Evolutionary conservation across 805 yeast genomes (phyloP), one percentile per base, ranked within the genome.

Genomic region (Teunomyces barrocoloradensis): DNA sequence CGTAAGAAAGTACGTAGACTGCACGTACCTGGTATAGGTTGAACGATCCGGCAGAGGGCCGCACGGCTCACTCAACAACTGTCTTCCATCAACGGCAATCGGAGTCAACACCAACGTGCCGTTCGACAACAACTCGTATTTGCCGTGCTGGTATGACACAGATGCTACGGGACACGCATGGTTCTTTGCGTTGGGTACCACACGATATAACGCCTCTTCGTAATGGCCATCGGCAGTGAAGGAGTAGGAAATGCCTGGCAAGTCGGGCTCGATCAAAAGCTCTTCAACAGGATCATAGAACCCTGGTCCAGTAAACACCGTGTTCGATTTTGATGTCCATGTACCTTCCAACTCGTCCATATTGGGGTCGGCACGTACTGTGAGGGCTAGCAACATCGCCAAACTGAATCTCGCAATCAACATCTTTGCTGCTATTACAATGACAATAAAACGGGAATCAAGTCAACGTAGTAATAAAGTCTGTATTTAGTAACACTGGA

Each of bases 241-340:
- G 2, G 97, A 89, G 68, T 85, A 89, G 4, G 95, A 85, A 46
- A 92, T 80, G 33, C 99, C 99, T 1, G 99, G 97, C 36, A 94
- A 76, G 6, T 91, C 92, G 2, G 99, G 99, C 65, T 94, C 99
- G 51, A 90, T 88, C 48, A 94, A 73, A 13, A 92, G 79, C 66
- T 94, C 99, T 63, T 92, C 97, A 25, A 90, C 87, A 2, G 99
- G 99, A 65, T 94, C 98, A 64, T 81, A 94, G 63, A 94, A 94
- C 2, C 91, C 87, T 5, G 98, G 96, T 0, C 99, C 99, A 0
- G 99, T 94, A 72, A 92, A 85, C 6, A 94, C 99, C 10, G 95
- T 83, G 65, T 87, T 88, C 10, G 97, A 84, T 66, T 94, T 94
- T 13, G 97, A 85, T 1, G 91, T 68, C 99, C 99, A 94, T 0